A percentile compares a stretch with the other conserved stretches of the same genome.
Evolutionary conservation across 371 early-diverging fungal genomes (phyloP).

Genomic region (Actinomortierella ambigua): DNA sequence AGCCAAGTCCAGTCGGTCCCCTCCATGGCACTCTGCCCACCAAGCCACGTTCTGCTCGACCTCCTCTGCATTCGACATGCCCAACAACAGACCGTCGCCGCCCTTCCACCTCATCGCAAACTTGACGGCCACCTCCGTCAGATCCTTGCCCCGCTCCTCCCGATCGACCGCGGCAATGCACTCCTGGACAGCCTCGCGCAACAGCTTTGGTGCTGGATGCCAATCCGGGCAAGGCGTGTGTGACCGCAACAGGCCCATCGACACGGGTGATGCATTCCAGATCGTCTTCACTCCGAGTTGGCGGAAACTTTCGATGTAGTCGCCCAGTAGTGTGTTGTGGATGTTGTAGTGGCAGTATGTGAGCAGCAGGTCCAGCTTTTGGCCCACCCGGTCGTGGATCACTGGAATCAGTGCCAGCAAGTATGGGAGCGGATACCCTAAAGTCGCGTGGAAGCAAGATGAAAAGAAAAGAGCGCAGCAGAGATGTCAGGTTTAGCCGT

Average conservation of each 20-base stretch:
- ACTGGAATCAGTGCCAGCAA: slow-evolving; percentile 66
- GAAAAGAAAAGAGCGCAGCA: background rate
- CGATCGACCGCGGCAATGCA: slow-evolving; percentile 48
- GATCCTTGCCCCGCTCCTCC: slow-evolving; percentile 46
- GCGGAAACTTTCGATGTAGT: slow-evolving; percentile 56
- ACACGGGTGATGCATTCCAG: slow-evolving; percentile 77
- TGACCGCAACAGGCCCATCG: slow-evolving; percentile 74
- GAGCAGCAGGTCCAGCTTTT: slow-evolving; percentile 71
- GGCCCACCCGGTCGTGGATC: slow-evolving; percentile 60
- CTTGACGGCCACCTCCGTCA: slow-evolving; percentile 67
- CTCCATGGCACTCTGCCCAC: slow-evolving; percentile 32
- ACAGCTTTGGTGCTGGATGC: slow-evolving; percentile 75
- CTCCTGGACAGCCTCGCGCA: slow-evolving; percentile 59
- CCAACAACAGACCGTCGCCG: slow-evolving; percentile 68
- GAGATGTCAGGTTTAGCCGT: slow-evolving; percentile 2
- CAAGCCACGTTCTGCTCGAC: slow-evolving; percentile 62
- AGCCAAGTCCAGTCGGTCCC: background rate
- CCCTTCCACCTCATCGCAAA: slow-evolving; percentile 62
- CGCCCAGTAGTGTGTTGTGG: slow-evolving; percentile 66
- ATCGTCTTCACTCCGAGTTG: slow-evolving; percentile 60
- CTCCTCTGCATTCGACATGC: slow-evolving; percentile 66
- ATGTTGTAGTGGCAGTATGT: slow-evolving; percentile 81
- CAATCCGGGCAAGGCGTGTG: slow-evolving; percentile 66
- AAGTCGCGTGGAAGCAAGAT: background rate
- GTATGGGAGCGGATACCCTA: slow-evolving; percentile 73